Conservation (phyloP, 2,329 filamentous ascomycete species). For the Colletotrichum nymphaeae region DNA sequence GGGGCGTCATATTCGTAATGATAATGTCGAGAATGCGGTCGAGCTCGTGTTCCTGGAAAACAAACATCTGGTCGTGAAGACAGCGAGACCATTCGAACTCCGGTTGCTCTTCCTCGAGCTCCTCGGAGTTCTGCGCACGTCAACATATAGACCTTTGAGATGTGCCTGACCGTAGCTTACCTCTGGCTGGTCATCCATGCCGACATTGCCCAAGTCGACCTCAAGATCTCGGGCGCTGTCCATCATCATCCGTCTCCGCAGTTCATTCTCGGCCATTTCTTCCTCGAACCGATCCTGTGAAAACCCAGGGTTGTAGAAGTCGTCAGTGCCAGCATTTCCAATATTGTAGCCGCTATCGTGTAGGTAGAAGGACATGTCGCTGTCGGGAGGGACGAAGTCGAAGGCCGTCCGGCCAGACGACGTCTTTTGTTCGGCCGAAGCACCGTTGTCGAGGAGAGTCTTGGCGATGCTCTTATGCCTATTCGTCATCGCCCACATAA, state of each 20-base stretch:
- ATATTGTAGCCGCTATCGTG: slow-evolving; percentile 95
- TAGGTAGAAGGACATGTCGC: slow-evolving; percentile 95
- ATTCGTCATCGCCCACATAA: slow-evolving; percentile 99
- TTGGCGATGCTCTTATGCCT: slow-evolving; percentile 96
- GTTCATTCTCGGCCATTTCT: slow-evolving; percentile 95
- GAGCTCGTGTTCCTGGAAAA: slow-evolving; percentile 95
- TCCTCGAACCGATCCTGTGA: slow-evolving; percentile 96
- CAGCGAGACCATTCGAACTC: slow-evolving; percentile 97
- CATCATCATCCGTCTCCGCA: slow-evolving; percentile 98
- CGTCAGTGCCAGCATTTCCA: slow-evolving; percentile 82
- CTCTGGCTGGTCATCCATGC: slow-evolving; percentile 95
- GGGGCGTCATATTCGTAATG: slow-evolving; percentile 97
- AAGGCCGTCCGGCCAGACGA: slow-evolving; percentile 93
- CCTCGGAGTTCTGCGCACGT: slow-evolving; percentile 60
- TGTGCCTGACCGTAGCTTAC: slow-evolving; percentile 57
- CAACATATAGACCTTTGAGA: slow-evolving; percentile 40
- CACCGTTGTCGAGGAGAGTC: slow-evolving; percentile 88
- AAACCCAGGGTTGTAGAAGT: slow-evolving; percentile 94
- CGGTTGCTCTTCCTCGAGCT: slow-evolving; percentile 87
- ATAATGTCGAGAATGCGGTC: slow-evolving; percentile 93
- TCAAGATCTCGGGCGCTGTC: slow-evolving; percentile 97
- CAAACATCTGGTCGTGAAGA: slow-evolving; percentile 98
- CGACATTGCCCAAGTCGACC: slow-evolving; percentile 94
- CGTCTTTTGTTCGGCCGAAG: slow-evolving; percentile 95
- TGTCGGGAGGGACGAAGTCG: slow-evolving; percentile 94